phyloP scores from a whole-genome alignment of 2,329 filamentous ascomycete genomes.

The Thermoascus crustaceus region DNA sequence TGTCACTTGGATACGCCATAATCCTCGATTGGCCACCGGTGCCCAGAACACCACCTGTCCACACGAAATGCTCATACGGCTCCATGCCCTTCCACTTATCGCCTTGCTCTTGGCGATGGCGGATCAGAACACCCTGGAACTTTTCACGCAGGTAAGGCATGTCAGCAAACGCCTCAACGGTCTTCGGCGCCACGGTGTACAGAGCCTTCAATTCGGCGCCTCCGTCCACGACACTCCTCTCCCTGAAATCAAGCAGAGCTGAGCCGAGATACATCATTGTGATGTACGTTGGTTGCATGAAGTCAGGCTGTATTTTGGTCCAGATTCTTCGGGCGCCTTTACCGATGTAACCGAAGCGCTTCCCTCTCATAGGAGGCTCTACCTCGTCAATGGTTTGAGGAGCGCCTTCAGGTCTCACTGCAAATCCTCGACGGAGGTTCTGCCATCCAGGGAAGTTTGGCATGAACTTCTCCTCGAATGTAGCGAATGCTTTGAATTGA shows the following conservation, averaged over 20 bases:
- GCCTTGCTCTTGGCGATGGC: constrained; percentile 19
- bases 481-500: constrained; percentile 52
- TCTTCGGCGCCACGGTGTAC: constrained; percentile 25
- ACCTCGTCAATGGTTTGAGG: constrained; percentile 23
- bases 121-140: constrained; percentile 34
- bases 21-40: constrained; percentile 16
- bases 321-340: constrained; percentile 25
- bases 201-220: constrained; percentile 21
- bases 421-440: constrained; percentile 26
- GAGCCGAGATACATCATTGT: constrained; percentile 37
- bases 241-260: constrained; percentile 30
- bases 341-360: constrained; percentile 21
- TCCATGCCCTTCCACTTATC: constrained; percentile 10
- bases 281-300: constrained; percentile 37
- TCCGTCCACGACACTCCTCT: constrained; percentile 26
- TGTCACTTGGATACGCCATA: constrained; percentile 4
- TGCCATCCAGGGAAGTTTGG: constrained; percentile 68
- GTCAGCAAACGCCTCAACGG: constrained; percentile 26
- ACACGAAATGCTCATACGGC: constrained; percentile 17
- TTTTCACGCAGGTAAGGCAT: constrained; percentile 35
- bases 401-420: constrained; percentile 20
- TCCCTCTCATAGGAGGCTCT: constrained; percentile 18
- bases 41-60: constrained; percentile 29
- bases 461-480: constrained; percentile 74
- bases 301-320: constrained; percentile 30